phyloP scores from a whole-genome alignment of 306 rosid species.

The Benincasa hispida region DNA sequence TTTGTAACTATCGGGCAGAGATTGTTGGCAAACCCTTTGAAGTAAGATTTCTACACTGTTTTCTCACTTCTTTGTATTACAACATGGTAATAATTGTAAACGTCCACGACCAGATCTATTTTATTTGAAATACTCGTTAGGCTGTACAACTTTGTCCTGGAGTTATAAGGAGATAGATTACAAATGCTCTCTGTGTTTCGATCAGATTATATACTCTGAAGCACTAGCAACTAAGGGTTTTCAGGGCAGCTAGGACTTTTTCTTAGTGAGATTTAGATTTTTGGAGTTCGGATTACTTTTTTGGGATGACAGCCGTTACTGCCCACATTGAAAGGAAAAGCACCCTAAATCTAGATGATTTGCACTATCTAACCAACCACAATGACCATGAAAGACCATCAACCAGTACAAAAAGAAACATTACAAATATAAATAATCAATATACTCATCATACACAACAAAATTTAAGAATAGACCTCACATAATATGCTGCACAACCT shows the following conservation, averaged over 20 bases:
- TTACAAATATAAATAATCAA: no score
- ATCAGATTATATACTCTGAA: not conserved
- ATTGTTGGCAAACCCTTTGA: constrained; percentile 81
- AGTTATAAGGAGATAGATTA: no score
- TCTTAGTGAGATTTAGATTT: not conserved
- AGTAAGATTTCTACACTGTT: constrained; percentile 26
- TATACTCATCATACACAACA: no score
- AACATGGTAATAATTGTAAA: not conserved
- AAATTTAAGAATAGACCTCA: no score
- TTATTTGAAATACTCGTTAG: no score
- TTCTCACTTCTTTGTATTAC: not conserved
- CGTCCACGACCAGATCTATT: no score
- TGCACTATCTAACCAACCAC: not conserved
- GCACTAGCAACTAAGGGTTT: not conserved
- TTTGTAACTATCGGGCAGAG: constrained; percentile 97
- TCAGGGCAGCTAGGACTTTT: not conserved
- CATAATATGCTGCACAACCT: no score
- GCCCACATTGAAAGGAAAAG: not conserved
- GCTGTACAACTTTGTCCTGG: no score
- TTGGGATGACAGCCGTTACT: not conserved
- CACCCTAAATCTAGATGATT: not conserved
- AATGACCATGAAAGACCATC: no score
- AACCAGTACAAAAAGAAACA: no score
- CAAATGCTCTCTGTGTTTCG: not conserved
- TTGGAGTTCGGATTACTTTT: not conserved